phyloP scores from a whole-genome alignment of 805 yeast species.

The Metschnikowia gelsemii region DNA sequence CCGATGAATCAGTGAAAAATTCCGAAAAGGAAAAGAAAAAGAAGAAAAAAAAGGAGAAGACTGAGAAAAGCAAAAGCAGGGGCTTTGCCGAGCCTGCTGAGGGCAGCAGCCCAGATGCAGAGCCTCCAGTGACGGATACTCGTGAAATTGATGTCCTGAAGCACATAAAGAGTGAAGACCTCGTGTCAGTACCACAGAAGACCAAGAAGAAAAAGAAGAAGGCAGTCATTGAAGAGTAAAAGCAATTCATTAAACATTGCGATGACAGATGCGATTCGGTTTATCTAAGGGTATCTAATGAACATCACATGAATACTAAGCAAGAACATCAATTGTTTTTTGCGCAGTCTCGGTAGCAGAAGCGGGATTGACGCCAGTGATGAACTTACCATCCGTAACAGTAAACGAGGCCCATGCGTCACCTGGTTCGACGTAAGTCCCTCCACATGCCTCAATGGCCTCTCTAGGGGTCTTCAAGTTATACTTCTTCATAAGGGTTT shows the following conservation, averaged over 20 bases:
- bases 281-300: neutral
- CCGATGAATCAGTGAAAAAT: conserved; percentile 20
- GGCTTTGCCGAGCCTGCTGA: neutral
- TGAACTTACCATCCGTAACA: conserved; percentile 55
- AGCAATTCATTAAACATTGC: neutral
- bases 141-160: neutral
- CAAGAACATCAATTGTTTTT: conserved; percentile 28
- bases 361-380: conserved; percentile 68
- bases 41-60: conserved; percentile 19
- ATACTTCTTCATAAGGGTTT: conserved; percentile 21
- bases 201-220: conserved; percentile 39
- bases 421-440: conserved; percentile 44
- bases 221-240: conserved; percentile 36
- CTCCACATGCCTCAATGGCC: conserved; percentile 38
- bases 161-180: conserved; percentile 18
- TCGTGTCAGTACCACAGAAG: conserved; percentile 34
- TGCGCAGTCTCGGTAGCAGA: conserved; percentile 51
- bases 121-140: neutral
- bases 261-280: neutral
- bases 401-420: conserved; percentile 53
- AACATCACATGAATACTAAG: neutral
- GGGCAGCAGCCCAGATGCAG: neutral
- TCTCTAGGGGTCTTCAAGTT: conserved; percentile 38
- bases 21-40: conserved; percentile 20
- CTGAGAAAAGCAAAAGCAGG: neutral